Conservation (phyloP, 176 grass and related monocot genomes). For the Rhynchospora tenuis region DNA sequence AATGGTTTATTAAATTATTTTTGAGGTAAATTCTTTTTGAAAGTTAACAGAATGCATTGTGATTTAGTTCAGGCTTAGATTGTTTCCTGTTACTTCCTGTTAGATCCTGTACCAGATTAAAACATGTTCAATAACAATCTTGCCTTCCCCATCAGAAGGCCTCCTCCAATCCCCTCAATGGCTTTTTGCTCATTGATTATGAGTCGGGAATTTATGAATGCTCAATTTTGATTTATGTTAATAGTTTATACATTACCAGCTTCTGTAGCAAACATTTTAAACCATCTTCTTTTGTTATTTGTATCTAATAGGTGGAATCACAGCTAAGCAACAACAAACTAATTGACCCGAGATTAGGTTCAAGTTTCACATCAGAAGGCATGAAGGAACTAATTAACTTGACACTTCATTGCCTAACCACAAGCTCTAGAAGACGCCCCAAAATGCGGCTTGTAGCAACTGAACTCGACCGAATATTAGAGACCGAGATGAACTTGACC, state of each 20-base stretch:
- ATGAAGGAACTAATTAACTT: conserved; percentile 63
- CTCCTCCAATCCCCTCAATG: not conserved
- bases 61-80: not conserved
- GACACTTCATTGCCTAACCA: conserved; percentile 56
- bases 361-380: conserved; percentile 78
- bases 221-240: not conserved
- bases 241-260: not conserved
- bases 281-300: not conserved
- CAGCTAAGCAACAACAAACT: conserved; percentile 38
- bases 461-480: conserved; percentile 74
- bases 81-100: not conserved
- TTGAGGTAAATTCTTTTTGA: too few relatives aligned
- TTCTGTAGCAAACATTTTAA: conserved; percentile 1
- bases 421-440: conserved; percentile 46
- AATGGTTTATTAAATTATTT: not conserved
- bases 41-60: not conserved
- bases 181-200: not conserved
- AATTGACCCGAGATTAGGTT: conserved; percentile 49
- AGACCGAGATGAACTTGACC: conserved; percentile 89
- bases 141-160: not conserved
- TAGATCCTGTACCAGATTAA: not conserved
- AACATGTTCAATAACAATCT: not conserved
- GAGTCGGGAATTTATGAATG: not conserved
- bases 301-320: conserved; percentile 49
- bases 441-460: conserved; percentile 56